Evolutionary conservation across 208 protist species (phyloP).

Genomic region (Acanthamoeba triangularis): DNA sequence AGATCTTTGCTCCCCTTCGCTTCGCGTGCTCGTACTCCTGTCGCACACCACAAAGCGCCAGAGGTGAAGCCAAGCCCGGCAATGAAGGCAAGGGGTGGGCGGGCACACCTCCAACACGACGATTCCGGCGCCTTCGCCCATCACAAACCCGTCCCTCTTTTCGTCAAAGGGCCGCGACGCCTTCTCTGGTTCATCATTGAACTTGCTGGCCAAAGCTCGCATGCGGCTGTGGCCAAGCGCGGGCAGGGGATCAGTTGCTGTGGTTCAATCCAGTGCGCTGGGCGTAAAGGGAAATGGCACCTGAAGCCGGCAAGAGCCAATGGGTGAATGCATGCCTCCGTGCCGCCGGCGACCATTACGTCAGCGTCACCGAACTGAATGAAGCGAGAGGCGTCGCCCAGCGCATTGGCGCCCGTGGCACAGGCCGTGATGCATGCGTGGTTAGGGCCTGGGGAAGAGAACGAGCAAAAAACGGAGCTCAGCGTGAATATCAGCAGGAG

Average conservation of each 20-base stretch:
- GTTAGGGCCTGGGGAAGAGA: conserved; percentile 92
- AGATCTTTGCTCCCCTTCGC: conserved; percentile 90
- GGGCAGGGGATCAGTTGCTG: not conserved
- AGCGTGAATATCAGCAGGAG: not conserved
- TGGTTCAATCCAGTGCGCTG: not conserved
- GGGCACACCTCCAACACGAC: conserved; percentile 65
- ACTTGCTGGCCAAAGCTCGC: conserved; percentile 95
- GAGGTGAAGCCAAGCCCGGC: not conserved
- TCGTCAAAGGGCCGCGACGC: conserved; percentile 97
- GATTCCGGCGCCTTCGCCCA: conserved; percentile 97
- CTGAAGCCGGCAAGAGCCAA: conserved; percentile 96
- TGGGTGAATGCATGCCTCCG: conserved; percentile 96
- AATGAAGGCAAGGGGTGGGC: not conserved
- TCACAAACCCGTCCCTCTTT: conserved; percentile 96
- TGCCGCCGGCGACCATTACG: conserved; percentile 93
- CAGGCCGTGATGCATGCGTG: conserved; percentile 97
- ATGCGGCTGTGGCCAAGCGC: conserved; percentile 82
- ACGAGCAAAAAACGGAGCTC: not conserved
- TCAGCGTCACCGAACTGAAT: conserved; percentile 92
- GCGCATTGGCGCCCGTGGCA: conserved; percentile 98
- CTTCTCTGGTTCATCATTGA: conserved; percentile 93
- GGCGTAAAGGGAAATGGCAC: not conserved
- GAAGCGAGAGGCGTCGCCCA: conserved; percentile 96
- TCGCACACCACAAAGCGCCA: not conserved
- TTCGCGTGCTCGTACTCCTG: conserved; percentile 95